Base-by-base conservation (phyloP, 176 grass and related monocot species). In the Carex pumila region DNA sequence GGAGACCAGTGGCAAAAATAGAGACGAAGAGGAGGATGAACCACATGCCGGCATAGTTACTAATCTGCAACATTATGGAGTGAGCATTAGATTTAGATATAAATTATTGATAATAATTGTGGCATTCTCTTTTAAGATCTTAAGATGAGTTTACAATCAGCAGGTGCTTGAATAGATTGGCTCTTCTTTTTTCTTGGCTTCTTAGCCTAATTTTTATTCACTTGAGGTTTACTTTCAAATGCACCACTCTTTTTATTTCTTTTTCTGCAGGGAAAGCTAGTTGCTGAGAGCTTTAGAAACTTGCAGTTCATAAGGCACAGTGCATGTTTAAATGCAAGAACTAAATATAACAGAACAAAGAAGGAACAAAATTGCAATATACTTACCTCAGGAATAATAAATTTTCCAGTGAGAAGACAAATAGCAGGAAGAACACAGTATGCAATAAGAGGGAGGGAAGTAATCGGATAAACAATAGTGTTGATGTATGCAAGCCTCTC, bases 361-460 rank as follows among this genome's bases (percentile, higher is more conserved):
- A 62, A 79, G 10, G n/a, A 85, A 64, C 74, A 65, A 59, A 5
- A 47, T 13, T 9, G 2, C 29, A 21, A 9, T 45, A 49, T 79
- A 65, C 95, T 87, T 68, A 91, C 94, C 88, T 91, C 90, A n/a
- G 92, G 94, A 72, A 94, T 97, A 65, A 94, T 97, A 21, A 97
- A 97, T 86, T 94, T 97, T 22, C 89, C 89, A 39, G 90, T 97
- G 12, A 94, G 85, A 18, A 97, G 87, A 79, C 94, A 97, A 79
- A 97, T 97, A 86, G 94, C 94, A 56, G 94, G 94, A 83, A 97
- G 89, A 32, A 91, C 89, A 65, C 92, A 94, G 54, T 97, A 97
- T 3, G 91, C 89, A 45, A 97, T 52, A 71, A 97, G 90, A 68
- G 94, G 94, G 58, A 97, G 79, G 58, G 92, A 97, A 11, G 94